phyloP scores from a whole-genome alignment of 2,329 filamentous ascomycete species.

The Trichoderma atrobrunneum region DNA sequence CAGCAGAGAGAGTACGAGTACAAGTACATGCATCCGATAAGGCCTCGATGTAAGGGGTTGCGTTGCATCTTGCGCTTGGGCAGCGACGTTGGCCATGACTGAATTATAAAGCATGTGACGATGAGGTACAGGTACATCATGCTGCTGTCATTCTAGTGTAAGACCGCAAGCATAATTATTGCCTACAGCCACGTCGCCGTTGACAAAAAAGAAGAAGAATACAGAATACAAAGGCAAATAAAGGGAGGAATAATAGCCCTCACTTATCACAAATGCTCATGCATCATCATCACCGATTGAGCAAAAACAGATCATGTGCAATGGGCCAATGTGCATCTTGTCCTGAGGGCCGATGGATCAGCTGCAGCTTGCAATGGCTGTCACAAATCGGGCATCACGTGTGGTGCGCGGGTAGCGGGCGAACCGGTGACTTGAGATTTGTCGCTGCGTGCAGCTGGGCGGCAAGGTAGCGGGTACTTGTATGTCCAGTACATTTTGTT shows the following conservation, averaged over 20 bases:
- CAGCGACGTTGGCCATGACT: neutral
- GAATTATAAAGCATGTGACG: neutral
- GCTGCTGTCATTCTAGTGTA: neutral
- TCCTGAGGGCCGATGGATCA: neutral
- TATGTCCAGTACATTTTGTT: neutral
- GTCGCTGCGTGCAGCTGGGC: neutral
- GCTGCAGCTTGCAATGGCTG: neutral
- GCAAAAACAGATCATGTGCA: neutral
- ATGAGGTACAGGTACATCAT: neutral
- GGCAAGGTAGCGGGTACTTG: neutral
- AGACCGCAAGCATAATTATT: neutral
- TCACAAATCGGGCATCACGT: slow-evolving; percentile 13
- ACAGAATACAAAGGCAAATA: neutral
- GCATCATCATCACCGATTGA: neutral
- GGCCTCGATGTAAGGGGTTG: neutral
- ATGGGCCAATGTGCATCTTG: neutral
- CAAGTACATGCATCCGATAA: neutral
- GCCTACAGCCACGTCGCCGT: neutral
- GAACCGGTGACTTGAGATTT: slow-evolving; percentile 5
- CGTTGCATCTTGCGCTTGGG: neutral
- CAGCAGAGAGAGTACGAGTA: neutral
- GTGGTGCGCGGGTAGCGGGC: neutral
- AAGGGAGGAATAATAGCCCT: neutral
- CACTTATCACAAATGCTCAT: neutral
- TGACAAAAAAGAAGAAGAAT: neutral